Evolutionary conservation across 2,329 filamentous ascomycete genomes (phyloP), one percentile per base, ranked within the genome.

Genomic region (Bipolaris bicolor): DNA sequence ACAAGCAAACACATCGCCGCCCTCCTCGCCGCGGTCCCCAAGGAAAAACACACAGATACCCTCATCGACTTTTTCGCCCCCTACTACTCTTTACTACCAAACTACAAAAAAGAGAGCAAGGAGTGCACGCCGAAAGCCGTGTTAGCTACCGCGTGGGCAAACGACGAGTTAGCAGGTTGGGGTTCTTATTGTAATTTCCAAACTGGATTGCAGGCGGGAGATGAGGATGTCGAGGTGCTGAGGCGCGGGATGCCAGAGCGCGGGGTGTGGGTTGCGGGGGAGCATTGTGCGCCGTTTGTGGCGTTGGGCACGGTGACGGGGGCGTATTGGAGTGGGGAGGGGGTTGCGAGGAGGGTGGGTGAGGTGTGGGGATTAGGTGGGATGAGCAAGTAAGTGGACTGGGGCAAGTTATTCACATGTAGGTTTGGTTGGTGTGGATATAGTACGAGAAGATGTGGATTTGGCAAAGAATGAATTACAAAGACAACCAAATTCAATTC

Each of bases 121-220:
- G 78, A 81, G 7, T 95, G 91, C 71, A 79, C 79, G 31, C 91
- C 92, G 0, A 77, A 74, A 0, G 84, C 81, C 0, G 84, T 87
- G 37, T 79, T 92, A 3, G 86, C 90, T 0, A 96, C 92, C 0
- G 82, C 85, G 55, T 97, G 92, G 92, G 82, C 90, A 26, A 84
- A 84, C 46, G 92, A 97, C 69, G 86, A 90, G 15, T 83, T 92
- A 31, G 90, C 92, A 0, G 92, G 93, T 0, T 87, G 89, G 69
- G 92, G 93, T 7, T 90, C 88, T 65, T 97, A 97, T 74, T 85
- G 84, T 49, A 96, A 96, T 74, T 96, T 96, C 77, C 92, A 92
- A 68, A 82, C 89, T 15, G 92, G 91, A 0, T 71, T 94, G 45
- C 80, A 86, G 63, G 80, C 86, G 5, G 91, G 88, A 0, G 90